phyloP scores from a whole-genome alignment of 106 monocot genomes.

The Dendrobium nobile region DNA sequence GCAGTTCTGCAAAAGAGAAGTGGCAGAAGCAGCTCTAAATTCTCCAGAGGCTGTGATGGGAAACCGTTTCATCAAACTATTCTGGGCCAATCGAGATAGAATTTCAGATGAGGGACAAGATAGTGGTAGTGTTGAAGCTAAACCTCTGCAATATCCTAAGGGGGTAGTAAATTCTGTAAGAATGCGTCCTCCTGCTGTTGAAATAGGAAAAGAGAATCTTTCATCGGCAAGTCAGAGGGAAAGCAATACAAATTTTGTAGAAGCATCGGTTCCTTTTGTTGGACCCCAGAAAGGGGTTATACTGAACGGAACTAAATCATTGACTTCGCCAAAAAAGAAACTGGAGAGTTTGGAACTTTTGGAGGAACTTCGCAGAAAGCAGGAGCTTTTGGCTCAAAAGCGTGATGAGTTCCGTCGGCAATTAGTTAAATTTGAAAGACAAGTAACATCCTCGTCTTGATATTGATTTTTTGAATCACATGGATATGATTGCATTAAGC shows the following conservation, averaged over 20 bases:
- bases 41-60: constrained; percentile 99
- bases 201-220: constrained; percentile 33
- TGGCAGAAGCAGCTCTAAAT: constrained; percentile 86
- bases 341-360: constrained; percentile 55
- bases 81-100: constrained; percentile 96
- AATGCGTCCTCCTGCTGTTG: constrained; percentile 15
- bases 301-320: constrained; percentile 31
- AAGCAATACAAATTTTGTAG: constrained; percentile 20
- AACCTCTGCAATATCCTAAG: constrained; percentile 2
- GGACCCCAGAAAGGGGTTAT: constrained; percentile 21
- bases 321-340: constrained; percentile 40
- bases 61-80: constrained; percentile 91
- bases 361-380: constrained; percentile 94
- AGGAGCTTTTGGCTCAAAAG: constrained; percentile 71
- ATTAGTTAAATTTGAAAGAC: constrained; percentile 74
- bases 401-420: constrained; percentile 76
- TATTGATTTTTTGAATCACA: not conserved
- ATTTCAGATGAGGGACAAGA: constrained; percentile 42
- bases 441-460: constrained; percentile 31
- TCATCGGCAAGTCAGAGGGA: constrained; percentile 25
- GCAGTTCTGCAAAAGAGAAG: constrained; percentile 87
- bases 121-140: constrained; percentile 4
- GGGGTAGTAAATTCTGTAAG: constrained; percentile 1
- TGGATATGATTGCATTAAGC: not conserved
- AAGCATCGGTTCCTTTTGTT: constrained; percentile 5